These are phyloP conservation scores for Teunomyces aglyptinius DNA, from an alignment of 805 yeast species.

Conservation along the genomic window DNA sequence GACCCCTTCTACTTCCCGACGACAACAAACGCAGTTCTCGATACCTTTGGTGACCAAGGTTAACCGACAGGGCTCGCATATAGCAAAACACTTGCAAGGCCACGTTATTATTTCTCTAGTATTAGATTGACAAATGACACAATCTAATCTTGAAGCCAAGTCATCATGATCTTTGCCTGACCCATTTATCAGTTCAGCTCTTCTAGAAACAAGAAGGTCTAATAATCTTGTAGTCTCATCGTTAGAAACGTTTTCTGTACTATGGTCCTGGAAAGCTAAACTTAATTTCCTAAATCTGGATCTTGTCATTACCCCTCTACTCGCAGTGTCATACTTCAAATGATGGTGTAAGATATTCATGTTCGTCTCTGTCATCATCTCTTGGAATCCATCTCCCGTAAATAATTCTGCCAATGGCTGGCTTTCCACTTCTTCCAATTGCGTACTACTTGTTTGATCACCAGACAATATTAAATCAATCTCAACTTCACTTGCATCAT, in stretches of 20 bases:
- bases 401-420: constrained; percentile 19
- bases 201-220: constrained; percentile 19
- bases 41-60: constrained; percentile 70
- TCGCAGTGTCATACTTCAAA: constrained; percentile 15
- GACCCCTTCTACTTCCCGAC: constrained; percentile 67
- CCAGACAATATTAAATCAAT: neutral
- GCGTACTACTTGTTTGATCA: neutral
- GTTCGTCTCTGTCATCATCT: constrained; percentile 17
- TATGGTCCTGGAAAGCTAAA: neutral
- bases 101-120: constrained; percentile 77
- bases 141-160: constrained; percentile 39
- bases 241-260: neutral
- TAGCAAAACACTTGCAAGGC: constrained; percentile 91
- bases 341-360: constrained; percentile 27
- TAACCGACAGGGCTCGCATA: constrained; percentile 81
- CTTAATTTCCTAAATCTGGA: constrained; percentile 20
- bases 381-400: constrained; percentile 24
- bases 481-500: constrained; percentile 7
- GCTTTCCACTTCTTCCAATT: neutral
- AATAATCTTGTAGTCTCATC: constrained; percentile 20
- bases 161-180: constrained; percentile 24
- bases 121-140: constrained; percentile 80
- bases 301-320: constrained; percentile 30
- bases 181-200: constrained; percentile 7
- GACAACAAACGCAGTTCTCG: constrained; percentile 81